Conservation (phyloP, 1,284 basidiomycete genomes). For the Stygiomarasmius scandens region DNA sequence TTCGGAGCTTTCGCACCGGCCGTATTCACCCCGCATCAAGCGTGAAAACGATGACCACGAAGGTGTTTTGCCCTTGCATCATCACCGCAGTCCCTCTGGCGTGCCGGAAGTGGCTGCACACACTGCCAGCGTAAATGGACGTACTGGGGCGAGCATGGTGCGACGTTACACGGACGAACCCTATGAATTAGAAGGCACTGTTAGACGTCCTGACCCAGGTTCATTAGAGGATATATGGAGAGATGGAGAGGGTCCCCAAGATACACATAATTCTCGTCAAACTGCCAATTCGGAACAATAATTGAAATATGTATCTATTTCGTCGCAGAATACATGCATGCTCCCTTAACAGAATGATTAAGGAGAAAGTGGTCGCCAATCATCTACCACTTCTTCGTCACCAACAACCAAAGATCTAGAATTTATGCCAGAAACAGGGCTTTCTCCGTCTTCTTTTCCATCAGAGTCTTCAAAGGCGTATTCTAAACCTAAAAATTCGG, state of each 20-base stretch:
- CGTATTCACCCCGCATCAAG: constrained; percentile 73
- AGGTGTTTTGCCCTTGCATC: constrained; percentile 42
- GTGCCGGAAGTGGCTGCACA: constrained; percentile 1
- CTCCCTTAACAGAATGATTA: constrained; percentile 19
- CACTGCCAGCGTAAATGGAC: constrained; percentile 4
- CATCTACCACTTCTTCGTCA: constrained; percentile 30
- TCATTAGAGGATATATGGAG: constrained; percentile 38
- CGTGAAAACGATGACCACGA: constrained; percentile 38
- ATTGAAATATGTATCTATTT: background rate
- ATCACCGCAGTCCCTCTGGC: constrained; percentile 18
- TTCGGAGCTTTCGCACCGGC: constrained; percentile 66
- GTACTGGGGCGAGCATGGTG: constrained; percentile 14
- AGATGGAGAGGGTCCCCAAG: constrained; percentile 25
- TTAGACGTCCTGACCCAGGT: constrained; percentile 36
- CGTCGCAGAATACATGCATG: too few relatives aligned
- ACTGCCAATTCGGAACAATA: background rate
- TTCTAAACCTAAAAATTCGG: constrained; percentile 23
- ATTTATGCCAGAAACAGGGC: background rate
- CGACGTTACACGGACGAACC: constrained; percentile 15
- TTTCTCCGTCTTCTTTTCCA: constrained; percentile 17
- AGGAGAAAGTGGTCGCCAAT: constrained; percentile 38
- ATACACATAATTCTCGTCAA: too few relatives aligned
- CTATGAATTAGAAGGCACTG: constrained; percentile 41
- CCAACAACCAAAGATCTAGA: constrained; percentile 2
- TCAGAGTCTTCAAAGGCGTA: constrained; percentile 20